Conservation (phyloP, 2,329 filamentous ascomycete genomes). For the Sclerotiophoma versabilis region DNA sequence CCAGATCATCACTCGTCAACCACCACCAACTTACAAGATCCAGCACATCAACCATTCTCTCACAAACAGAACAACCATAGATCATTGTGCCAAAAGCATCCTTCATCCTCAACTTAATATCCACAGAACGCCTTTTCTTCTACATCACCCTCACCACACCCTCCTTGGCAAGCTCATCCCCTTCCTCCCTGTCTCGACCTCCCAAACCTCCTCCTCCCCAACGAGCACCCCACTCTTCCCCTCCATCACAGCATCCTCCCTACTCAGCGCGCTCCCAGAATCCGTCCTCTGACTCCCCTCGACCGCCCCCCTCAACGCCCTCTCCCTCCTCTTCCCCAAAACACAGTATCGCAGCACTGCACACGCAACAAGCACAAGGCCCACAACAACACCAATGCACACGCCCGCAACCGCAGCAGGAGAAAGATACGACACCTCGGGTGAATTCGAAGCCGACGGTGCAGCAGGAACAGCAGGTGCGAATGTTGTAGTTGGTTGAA, state of each 20-base stretch:
- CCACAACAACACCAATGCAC: neutral
- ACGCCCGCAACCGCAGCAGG: constrained; percentile 1
- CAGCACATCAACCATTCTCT: neutral
- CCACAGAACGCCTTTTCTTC: too few species aligned
- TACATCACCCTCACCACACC: constrained; percentile 4
- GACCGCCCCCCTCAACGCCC: constrained; percentile 23
- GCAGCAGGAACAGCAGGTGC: neutral
- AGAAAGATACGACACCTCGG: neutral
- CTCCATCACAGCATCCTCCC: constrained; percentile 18
- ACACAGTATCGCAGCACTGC: constrained; percentile 14
- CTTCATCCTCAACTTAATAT: neutral
- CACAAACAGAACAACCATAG: too few species aligned
- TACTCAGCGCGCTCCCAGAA: constrained; percentile 12
- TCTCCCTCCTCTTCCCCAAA: constrained; percentile 25
- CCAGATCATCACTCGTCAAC: neutral
- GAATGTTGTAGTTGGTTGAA: neutral
- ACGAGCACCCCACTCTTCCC: constrained; percentile 33
- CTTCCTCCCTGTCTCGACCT: constrained; percentile 23
- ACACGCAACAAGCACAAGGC: constrained; percentile 5
- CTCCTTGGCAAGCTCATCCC: constrained; percentile 34
- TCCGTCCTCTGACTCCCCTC: constrained; percentile 29
- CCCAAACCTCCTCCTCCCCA: constrained; percentile 17
- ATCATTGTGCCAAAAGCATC: neutral
- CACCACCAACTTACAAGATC: too few species aligned
- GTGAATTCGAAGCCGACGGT: neutral